phyloP scores from a whole-genome alignment of 495 filamentous ascomycete genomes.

The Clohesyomyces aquaticus region DNA sequence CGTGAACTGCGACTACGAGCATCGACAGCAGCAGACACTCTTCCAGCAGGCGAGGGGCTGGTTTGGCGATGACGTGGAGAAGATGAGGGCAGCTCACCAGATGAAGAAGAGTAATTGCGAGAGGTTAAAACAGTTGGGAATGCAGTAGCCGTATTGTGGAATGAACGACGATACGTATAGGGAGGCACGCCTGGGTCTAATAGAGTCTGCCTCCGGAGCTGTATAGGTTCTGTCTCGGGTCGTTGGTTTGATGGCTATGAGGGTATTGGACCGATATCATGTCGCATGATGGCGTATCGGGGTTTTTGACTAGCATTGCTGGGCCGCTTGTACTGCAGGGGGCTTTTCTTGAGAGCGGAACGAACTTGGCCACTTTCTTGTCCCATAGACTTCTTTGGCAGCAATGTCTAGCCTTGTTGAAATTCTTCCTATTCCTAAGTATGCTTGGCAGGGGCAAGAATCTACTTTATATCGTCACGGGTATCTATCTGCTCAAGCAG shows the following conservation, averaged over 20 bases:
- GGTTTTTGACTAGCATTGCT: conserved; percentile 1
- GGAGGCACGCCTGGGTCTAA: too few species aligned
- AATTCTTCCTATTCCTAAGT: background rate
- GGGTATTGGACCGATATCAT: background rate
- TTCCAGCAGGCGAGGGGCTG: conserved; percentile 86
- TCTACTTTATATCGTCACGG: background rate
- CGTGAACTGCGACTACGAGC: conserved; percentile 72
- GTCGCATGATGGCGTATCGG: conserved; percentile 8
- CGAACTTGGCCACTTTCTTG: background rate
- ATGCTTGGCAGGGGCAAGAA: background rate
- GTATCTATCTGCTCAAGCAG: conserved; percentile 3
- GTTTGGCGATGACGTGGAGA: conserved; percentile 78
- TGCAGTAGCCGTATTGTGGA: conserved; percentile 1
- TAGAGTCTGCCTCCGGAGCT: too few species aligned
- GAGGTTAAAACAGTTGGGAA: conserved; percentile 52
- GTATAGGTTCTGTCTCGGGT: too few species aligned
- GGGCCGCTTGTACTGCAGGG: background rate
- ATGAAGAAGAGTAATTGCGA: conserved; percentile 65
- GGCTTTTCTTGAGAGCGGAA: background rate
- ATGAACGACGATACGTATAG: too few species aligned
- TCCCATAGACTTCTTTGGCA: background rate
- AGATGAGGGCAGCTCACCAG: conserved; percentile 67
- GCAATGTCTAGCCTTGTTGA: background rate
- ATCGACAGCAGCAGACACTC: conserved; percentile 62
- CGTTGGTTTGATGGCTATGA: background rate